Percentiles rank a stretch among this genome's conserved stretches.
Conservation (phyloP, 495 filamentous ascomycete species). For the Penicillium psychrofluorescens region DNA sequence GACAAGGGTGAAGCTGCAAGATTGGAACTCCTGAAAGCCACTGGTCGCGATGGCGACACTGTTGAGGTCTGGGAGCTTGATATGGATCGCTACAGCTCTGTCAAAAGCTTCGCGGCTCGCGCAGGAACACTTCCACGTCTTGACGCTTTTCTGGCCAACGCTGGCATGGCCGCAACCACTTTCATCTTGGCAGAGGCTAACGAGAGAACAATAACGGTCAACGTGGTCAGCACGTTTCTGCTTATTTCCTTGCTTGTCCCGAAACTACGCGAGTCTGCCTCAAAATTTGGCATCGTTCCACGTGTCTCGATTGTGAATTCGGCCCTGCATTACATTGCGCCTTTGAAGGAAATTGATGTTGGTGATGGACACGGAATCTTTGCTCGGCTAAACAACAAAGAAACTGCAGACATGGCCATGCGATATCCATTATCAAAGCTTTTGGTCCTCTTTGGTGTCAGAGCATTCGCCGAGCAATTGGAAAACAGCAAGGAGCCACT, state of each 20-base stretch:
- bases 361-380: slow-evolving; percentile 10
- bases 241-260: slow-evolving; percentile 11
- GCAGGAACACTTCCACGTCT: slow-evolving; percentile 16
- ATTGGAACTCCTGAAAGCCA: slow-evolving; percentile 17
- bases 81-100: slow-evolving; percentile 23
- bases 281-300: slow-evolving; percentile 11
- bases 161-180: slow-evolving; percentile 14
- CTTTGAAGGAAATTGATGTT: slow-evolving; percentile 12
- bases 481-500: neutral
- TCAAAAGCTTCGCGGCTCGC: slow-evolving; percentile 22
- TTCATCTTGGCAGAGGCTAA: slow-evolving; percentile 22
- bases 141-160: slow-evolving; percentile 29
- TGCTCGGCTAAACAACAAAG: slow-evolving; percentile 13
- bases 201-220: slow-evolving; percentile 34
- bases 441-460: slow-evolving; percentile 19
- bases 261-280: slow-evolving; percentile 19
- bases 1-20: slow-evolving; percentile 36
- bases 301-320: slow-evolving; percentile 19
- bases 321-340: slow-evolving; percentile 14
- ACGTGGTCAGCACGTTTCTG: slow-evolving; percentile 37
- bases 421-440: slow-evolving; percentile 25
- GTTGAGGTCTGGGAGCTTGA: slow-evolving; percentile 31
- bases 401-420: slow-evolving; percentile 16
- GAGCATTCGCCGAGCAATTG: slow-evolving; percentile 17
- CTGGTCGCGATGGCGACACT: slow-evolving; percentile 16